These are phyloP conservation scores for Silene conica DNA, from an alignment of 148 eudicot genomes.

Conservation along the genomic window DNA sequence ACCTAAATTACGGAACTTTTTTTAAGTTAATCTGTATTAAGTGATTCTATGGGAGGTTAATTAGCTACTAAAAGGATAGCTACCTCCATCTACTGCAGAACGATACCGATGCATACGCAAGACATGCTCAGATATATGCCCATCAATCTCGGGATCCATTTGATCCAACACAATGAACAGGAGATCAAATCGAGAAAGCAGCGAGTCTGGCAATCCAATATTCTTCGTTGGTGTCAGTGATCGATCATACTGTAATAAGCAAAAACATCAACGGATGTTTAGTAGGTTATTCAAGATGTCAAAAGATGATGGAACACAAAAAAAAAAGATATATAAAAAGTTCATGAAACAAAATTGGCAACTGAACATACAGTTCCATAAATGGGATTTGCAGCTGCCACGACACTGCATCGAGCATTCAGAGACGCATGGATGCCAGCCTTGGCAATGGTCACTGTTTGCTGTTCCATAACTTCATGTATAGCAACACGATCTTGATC, in stretches of 20 bases:
- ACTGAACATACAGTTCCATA: conserved; percentile 83
- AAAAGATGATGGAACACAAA: neutral
- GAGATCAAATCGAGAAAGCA: conserved; percentile 97
- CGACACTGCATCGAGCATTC: conserved; percentile 99
- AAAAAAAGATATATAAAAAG: neutral
- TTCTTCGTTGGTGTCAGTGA: conserved; percentile 98
- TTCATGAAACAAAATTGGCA: neutral
- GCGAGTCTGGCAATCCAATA: conserved; percentile 93
- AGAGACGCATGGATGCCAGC: conserved; percentile 99
- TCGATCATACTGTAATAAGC: conserved; percentile 76
- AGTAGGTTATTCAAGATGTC: neutral
- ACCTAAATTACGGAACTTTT: conserved; percentile 38
- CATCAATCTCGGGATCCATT: conserved; percentile 98
- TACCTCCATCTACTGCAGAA: conserved; percentile 86
- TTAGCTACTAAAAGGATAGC: conserved; percentile 3
- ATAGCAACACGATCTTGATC: conserved; percentile 99
- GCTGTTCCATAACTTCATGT: conserved; percentile 99
- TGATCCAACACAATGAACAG: conserved; percentile 96
- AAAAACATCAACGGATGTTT: neutral
- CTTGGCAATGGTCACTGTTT: conserved; percentile 98
- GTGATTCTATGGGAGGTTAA: neutral
- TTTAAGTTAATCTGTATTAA: conserved; percentile 5
- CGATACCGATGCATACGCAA: conserved; percentile 93
- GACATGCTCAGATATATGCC: conserved; percentile 90
- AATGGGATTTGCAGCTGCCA: conserved; percentile 99